Base-by-base conservation (phyloP, 805 yeast genomes). In the Ogataea zsoltii region DNA sequence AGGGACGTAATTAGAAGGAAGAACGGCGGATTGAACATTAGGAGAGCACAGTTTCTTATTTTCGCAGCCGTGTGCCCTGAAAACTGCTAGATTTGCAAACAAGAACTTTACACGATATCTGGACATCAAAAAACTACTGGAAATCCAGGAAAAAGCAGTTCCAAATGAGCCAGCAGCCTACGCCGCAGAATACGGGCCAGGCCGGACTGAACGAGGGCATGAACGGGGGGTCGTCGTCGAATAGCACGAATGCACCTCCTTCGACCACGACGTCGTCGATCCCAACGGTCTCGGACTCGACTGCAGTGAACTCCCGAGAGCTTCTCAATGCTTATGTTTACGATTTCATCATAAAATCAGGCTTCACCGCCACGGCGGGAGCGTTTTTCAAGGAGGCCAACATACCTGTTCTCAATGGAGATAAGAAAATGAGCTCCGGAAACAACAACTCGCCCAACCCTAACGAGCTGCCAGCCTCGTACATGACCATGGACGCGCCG, bases 311-410 rank as follows among this genome's bases (percentile, higher is more conserved):
- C 48, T 70, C 83, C 6, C 76, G 79, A 55, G 83, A 82, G 60
- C 64, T 83, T 25, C 68, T 90, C 50, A 87, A 90, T 62, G 90
- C 92, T 6, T 90, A 89, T 63, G 83, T 90, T 30, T 88, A 89
- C 61, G 97, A 90, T 66, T 91, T 88, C 57, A 70, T 90, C 50
- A 60, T 86, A 57, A 90, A 90, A 65, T 81, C 86, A 42, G 77
- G 87, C 23, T 72, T 88, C 38, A 75, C 78, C 11, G 80, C 79
- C 38, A 82, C 96, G 3, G 97, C 96, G 1, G 72, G 74, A 42
- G 77, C 80, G 18, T 89, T 90, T 61, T 79, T 77, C 57, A 77
- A 75, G 51, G 97, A 90, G 64, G 90, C 95, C 0, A 88, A 84
- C 42, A 72, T 88, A 7, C 82, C 82, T 21, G 58, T 71, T 47